Evolutionary conservation across 2,329 filamentous ascomycete species (phyloP), one percentile per base, ranked within the genome.

Genomic region (Alternaria infectoria): DNA sequence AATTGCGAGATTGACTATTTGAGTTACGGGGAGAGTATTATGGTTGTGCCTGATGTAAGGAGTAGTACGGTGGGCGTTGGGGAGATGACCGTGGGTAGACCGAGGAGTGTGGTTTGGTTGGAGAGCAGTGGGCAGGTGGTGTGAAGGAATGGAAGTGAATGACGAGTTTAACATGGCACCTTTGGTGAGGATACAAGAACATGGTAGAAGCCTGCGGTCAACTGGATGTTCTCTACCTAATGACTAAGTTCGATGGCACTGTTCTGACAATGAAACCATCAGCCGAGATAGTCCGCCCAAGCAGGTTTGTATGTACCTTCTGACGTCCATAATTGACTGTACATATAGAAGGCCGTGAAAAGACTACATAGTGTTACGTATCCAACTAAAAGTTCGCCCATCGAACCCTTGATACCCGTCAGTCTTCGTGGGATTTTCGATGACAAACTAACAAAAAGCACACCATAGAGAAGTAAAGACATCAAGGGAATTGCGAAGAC

Each of bases 1-100:
- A 87, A 80, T 3, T 93, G 90, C 74, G 94, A 98, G 81, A 91
- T 91, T 12, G 92, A 97, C 75, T 91, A 91, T 72, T 85, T 88
- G 70, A 96, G 93, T 74, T 83, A 92, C 61, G 92, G 91, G 0
- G 91, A 96, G 82, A 90, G 89, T 43, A 86, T 97, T 2, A 81
- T 90, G 54, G 92, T 97, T 3, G 86, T 93, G 21, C 86, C 89
- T 13, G 89, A 94, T 81, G 83, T 92, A 58, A 85, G 82, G 65
- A 88, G 87, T 69, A 91, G 93, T 30, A 97, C 79, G 5, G 74
- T 80, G 12, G 75, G 77, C 0, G 63, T 79, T 43, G 72, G 73
- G 6, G 72, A 77, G 32, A 74, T 78, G 71, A 65, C 68, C 6
- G 46, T 65, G 47, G 69, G 59, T 4, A 61, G 64, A 11, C 43